Percentiles rank a stretch among this genome's conserved stretches.
These are phyloP conservation scores for Gossypium arboreum DNA, from an alignment of 345 rosid genomes.

Conservation along the genomic window DNA sequence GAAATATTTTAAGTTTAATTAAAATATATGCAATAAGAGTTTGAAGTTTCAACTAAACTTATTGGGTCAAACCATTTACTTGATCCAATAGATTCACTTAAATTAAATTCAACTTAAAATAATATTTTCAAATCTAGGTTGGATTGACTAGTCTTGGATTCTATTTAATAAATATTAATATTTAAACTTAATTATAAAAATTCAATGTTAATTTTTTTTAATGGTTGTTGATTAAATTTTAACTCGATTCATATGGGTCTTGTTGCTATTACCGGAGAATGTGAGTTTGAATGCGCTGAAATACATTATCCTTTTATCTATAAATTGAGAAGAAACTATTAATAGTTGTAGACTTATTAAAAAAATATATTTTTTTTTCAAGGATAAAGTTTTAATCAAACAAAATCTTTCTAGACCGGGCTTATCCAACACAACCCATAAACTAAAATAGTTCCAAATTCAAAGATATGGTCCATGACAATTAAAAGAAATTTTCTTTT, in stretches of 20 bases:
- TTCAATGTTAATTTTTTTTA: background rate
- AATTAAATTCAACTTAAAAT: background rate
- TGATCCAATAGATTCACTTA: background rate
- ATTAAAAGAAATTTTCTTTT: background rate
- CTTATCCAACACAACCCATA: background rate
- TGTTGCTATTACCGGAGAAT: fast-evolving
- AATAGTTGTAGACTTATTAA: too few relatives aligned
- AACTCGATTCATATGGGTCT: fast-evolving
- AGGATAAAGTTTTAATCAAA: background rate
- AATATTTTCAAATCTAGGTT: background rate
- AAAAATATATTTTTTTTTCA: background rate
- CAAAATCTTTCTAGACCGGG: background rate
- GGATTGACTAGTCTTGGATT: background rate
- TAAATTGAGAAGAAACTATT: fast-evolving
- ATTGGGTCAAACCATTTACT: background rate
- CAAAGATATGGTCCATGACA: background rate
- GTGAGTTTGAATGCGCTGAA: fast-evolving
- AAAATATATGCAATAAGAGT: background rate
- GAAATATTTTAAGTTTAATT: background rate
- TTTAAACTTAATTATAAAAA: background rate
- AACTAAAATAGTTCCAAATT: background rate
- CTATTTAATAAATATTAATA: background rate
- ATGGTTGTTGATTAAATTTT: too few relatives aligned
- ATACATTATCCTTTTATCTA: fast-evolving
- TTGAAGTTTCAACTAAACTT: background rate